Evolutionary conservation across 805 yeast genomes (phyloP).

Genomic region (Kazachstania africana): DNA sequence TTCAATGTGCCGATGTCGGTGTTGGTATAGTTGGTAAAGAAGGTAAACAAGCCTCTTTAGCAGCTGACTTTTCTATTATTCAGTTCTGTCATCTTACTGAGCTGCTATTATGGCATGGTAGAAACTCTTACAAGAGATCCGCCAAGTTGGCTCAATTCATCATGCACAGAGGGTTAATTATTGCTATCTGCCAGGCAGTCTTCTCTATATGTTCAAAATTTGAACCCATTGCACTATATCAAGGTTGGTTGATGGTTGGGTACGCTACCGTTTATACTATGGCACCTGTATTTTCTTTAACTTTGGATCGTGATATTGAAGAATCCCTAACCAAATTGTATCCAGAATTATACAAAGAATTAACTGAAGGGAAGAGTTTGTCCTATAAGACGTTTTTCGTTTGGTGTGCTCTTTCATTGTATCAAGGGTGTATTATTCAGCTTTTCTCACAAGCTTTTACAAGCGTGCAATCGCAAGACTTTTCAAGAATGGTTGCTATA

Average conservation of each 20-base stretch:
- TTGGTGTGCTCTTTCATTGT: constrained; percentile 84
- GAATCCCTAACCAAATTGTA: constrained; percentile 80
- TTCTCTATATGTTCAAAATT: constrained; percentile 76
- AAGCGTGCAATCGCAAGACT: constrained; percentile 42
- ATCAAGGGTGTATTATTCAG: constrained; percentile 83
- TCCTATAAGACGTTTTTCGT: constrained; percentile 80
- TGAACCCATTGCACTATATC: constrained; percentile 88
- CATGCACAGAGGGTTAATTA: constrained; percentile 89
- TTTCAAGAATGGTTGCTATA: constrained; percentile 71
- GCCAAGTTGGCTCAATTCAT: constrained; percentile 93
- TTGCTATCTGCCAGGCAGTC: constrained; percentile 90
- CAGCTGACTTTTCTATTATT: constrained; percentile 91
- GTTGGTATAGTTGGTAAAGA: constrained; percentile 98
- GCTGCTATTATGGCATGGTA: constrained; percentile 90
- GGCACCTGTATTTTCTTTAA: constrained; percentile 95
- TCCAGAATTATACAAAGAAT: constrained; percentile 90
- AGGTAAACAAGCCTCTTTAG: constrained; percentile 92
- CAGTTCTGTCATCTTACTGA: constrained; percentile 86
- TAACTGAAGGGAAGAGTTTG: constrained; percentile 77
- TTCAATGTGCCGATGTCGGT: constrained; percentile 97
- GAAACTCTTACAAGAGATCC: constrained; percentile 91
- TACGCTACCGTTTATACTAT: constrained; percentile 94
- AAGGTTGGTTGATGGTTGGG: constrained; percentile 98
- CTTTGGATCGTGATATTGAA: constrained; percentile 81
- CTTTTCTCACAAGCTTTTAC: constrained; percentile 68